Conservation (phyloP, 192 early-diverging fungal species). For the Thamnidium elegans region DNA sequence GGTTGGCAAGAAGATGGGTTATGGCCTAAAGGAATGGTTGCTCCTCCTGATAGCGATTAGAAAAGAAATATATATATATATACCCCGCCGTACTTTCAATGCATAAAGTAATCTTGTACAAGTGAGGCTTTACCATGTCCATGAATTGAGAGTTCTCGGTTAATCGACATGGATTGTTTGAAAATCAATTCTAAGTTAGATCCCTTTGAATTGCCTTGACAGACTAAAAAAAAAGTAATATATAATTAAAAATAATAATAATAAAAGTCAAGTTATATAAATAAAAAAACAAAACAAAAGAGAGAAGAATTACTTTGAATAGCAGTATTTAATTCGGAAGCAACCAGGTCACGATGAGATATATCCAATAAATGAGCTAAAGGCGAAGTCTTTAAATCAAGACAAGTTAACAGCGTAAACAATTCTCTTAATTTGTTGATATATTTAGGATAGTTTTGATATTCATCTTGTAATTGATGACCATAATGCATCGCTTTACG, state of each 20-base stretch:
- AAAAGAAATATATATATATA: conserved; percentile 3
- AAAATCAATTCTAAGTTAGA: conserved; percentile 43
- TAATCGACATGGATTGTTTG: conserved; percentile 34
- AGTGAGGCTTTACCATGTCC: conserved; percentile 40
- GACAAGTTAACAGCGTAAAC: conserved; percentile 72
- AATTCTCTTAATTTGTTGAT: conserved; percentile 39
- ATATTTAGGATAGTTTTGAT: conserved; percentile 20
- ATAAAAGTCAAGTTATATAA: not conserved
- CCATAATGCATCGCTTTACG: conserved; percentile 48
- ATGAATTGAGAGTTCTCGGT: conserved; percentile 35
- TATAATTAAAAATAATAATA: not conserved
- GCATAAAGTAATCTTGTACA: conserved; percentile 35
- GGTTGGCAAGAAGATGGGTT: conserved; percentile 57
- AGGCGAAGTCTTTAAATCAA: conserved; percentile 50
- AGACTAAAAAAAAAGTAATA: not conserved
- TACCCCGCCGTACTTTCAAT: not conserved
- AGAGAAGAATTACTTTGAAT: conserved; percentile 50
- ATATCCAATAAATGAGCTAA: conserved; percentile 53
- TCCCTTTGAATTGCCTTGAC: conserved; percentile 9
- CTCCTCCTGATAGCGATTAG: conserved; percentile 22
- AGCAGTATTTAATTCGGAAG: conserved; percentile 64
- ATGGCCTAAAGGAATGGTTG: conserved; percentile 46
- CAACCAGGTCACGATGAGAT: conserved; percentile 54
- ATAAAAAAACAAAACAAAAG: too few relatives aligned
- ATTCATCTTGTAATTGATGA: conserved; percentile 55